Evolutionary conservation across 2,329 filamentous ascomycete genomes (phyloP).

Genomic region (Clonostachys solani): DNA sequence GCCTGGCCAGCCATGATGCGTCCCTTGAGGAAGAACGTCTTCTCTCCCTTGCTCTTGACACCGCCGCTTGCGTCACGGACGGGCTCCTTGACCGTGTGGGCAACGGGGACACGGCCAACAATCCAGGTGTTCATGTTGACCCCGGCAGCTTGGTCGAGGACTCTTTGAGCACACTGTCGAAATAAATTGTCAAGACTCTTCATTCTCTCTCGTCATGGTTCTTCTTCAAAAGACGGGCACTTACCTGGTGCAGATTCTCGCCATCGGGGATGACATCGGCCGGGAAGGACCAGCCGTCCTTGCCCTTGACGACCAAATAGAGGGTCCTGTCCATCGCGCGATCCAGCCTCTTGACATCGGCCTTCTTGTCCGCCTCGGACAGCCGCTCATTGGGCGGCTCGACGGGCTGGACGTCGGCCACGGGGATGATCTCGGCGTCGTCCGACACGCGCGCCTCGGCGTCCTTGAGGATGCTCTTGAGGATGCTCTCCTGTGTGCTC

Average conservation of each 20-base stretch:
- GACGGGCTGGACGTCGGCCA: constrained; percentile 59
- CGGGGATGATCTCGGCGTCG: constrained; percentile 53
- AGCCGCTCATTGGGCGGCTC: constrained; percentile 65
- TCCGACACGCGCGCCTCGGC: constrained; percentile 62
- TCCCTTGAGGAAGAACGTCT: constrained; percentile 94
- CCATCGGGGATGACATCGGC: constrained; percentile 61
- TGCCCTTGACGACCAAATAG: constrained; percentile 78
- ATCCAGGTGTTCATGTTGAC: constrained; percentile 99
- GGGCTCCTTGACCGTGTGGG: constrained; percentile 63
- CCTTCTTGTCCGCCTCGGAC: constrained; percentile 73
- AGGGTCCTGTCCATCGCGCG: constrained; percentile 75
- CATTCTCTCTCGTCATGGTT: no score
- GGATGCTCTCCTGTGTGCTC: constrained; percentile 58
- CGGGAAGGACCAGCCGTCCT: constrained; percentile 81
- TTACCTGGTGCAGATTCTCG: constrained; percentile 80
- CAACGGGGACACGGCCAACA: constrained; percentile 84
- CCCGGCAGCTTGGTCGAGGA: constrained; percentile 73
- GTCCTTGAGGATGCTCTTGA: constrained; percentile 69
- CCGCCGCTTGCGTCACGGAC: constrained; percentile 35
- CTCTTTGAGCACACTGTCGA: constrained; percentile 72
- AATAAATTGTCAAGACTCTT: not conserved
- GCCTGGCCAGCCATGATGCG: constrained; percentile 97
- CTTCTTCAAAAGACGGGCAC: constrained; percentile 20
- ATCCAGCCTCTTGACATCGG: constrained; percentile 76
- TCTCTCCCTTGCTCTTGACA: constrained; percentile 56